Conservation (phyloP, 345 rosid genomes). For the Hypericum androsaemum region DNA sequence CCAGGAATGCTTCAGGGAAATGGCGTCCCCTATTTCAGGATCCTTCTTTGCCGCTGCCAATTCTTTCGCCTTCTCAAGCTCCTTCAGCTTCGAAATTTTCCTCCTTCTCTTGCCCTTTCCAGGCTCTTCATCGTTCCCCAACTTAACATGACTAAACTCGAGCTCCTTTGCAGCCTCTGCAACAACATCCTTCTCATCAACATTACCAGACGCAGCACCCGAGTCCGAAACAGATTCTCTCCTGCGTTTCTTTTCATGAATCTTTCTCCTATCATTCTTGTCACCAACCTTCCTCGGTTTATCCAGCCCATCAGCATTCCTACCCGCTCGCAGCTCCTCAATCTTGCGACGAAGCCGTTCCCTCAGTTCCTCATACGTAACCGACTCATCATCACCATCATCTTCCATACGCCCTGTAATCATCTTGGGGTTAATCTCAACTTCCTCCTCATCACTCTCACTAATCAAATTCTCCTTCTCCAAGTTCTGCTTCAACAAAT, state of each 20-base stretch:
- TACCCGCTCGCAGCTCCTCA: constrained; percentile 54
- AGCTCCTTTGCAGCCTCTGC: constrained; percentile 73
- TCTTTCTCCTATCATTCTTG: constrained; percentile 15
- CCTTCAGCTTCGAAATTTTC: constrained; percentile 48
- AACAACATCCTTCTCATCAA: constrained; percentile 47
- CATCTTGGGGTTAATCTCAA: constrained; percentile 23
- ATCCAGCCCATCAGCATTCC: constrained; percentile 28
- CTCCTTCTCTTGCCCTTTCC: constrained; percentile 43
- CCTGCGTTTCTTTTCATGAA: constrained; percentile 48
- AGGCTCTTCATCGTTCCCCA: constrained; percentile 45
- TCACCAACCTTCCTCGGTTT: constrained; percentile 19
- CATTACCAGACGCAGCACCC: constrained; percentile 27
- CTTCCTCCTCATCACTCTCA: constrained; percentile 32
- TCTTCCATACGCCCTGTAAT: constrained; percentile 21
- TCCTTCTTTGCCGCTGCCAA: constrained; percentile 63
- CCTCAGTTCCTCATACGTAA: constrained; percentile 70
- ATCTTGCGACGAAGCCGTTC: constrained; percentile 55
- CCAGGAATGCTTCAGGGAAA: constrained; percentile 63
- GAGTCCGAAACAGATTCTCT: constrained; percentile 37
- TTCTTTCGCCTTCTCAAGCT: constrained; percentile 60
- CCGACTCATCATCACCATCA: constrained; percentile 26
- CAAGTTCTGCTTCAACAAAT: constrained; percentile 51
- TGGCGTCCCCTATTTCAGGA: constrained; percentile 56
- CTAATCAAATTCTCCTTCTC: constrained; percentile 53
- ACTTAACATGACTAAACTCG: constrained; percentile 56